Evolutionary conservation across 345 rosid species (phyloP), one percentile per base, ranked within the genome.

Genomic region (Laguncularia racemosa): DNA sequence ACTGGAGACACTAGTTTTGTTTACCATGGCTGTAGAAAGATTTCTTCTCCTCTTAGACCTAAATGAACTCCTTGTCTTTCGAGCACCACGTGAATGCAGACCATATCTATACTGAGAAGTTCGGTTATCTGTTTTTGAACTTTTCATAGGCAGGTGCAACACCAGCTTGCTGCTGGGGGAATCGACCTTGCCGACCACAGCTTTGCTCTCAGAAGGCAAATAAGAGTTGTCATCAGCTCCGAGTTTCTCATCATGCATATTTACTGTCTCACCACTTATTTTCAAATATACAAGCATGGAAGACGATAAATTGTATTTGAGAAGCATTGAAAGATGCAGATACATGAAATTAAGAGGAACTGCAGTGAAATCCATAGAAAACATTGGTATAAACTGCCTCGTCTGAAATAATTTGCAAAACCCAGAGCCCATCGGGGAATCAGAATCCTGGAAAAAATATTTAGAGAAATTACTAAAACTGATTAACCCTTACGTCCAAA

Each of bases 51-150:
- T 79, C 74, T 74, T 84, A 69, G 81, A 70, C 79, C 82, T 81
- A 21, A 80, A 53, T 0, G 93, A 81, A 57, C 95, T 95, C 71
- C 96, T 79, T 62, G 87, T 77, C 80, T 81, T 89, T 56, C 70
- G 92, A 53, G 88, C 67, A 58, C 89, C 73, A 16, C 85, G 82
- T 50, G 84, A 77, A 66, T 73, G 82, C 55, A 77, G 18, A 44
- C 70, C 69, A 75, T 64, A 61, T 68, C 79, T 83, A 66, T 67
- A 59, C 46, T 73, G 91, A 50, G 46, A 53, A 61, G 63, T 78
- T 46, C 84, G 76, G 28, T 68, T 78, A 17, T 73, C 68, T 64
- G 80, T 23, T 67, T 73, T 89, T 28, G 81, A 78, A 48, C 73
- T 72, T 63, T 81, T 76, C 60, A 67, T 60, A 45, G 86, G 76